These are phyloP conservation scores for Cyberlindnera mycetangii DNA, from an alignment of 805 yeast genomes.

Conservation along the genomic window DNA sequence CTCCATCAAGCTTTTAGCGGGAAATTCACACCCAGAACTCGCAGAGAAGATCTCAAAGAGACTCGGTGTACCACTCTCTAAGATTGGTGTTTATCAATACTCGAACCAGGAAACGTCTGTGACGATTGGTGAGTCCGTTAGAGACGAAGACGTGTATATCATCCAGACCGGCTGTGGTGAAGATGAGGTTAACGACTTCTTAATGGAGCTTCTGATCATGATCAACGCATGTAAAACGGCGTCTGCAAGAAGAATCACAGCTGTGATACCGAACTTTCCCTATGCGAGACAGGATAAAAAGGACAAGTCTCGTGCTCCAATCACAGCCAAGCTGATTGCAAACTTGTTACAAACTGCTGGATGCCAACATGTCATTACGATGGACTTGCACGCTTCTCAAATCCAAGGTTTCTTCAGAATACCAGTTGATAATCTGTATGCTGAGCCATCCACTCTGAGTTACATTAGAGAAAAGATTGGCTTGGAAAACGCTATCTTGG, in stretches of 20 bases:
- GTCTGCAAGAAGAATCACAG: conserved; percentile 90
- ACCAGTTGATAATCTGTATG: conserved; percentile 94
- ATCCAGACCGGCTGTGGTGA: conserved; percentile 85
- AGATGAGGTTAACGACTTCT: conserved; percentile 69
- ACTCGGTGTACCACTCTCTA: conserved; percentile 65
- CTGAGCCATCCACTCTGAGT: conserved; percentile 85
- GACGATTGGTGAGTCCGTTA: conserved; percentile 78
- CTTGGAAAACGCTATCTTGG: conserved; percentile 63
- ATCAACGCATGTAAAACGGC: conserved; percentile 96
- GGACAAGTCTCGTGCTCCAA: conserved; percentile 94
- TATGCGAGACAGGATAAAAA: conserved; percentile 97
- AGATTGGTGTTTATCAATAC: conserved; percentile 79
- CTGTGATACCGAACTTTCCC: conserved; percentile 93
- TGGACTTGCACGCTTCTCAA: conserved; percentile 97
- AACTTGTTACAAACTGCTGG: conserved; percentile 91
- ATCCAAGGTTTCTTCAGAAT: conserved; percentile 95
- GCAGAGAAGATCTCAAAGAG: conserved; percentile 68
- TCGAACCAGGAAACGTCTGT: conserved; percentile 89
- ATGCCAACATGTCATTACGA: conserved; percentile 90
- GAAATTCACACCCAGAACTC: conserved; percentile 81
- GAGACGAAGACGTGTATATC: conserved; percentile 88
- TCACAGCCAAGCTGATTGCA: conserved; percentile 92
- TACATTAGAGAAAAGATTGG: conserved; percentile 70
- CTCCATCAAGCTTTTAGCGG: conserved; percentile 58
- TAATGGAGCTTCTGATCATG: conserved; percentile 86